Evolutionary conservation across 2,329 filamentous ascomycete genomes (phyloP), one percentile per base, ranked within the genome.

Genomic region (Paecilomyces fulvus): DNA sequence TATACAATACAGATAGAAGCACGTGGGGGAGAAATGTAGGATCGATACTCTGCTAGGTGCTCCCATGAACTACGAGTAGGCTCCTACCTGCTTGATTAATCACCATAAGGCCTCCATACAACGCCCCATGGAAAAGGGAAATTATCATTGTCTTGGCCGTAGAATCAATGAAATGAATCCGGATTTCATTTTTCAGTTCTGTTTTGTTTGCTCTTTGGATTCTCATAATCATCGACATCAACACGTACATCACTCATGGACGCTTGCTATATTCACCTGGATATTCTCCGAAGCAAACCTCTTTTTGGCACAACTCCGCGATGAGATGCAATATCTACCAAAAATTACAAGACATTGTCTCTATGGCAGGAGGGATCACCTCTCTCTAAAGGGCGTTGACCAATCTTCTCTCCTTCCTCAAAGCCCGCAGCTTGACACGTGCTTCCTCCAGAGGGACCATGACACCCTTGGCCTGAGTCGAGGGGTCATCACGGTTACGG

Each of bases 401-500:
- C 56, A 79, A 63, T 55, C 72, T 68, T 51, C 76, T 71, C 63
- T 77, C 73, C 65, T 79, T 78, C 37, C 75, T 71, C 58, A 79
- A 62, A 56, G 68, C 69, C 43, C 63, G 65, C 54, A 87, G 70
- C 72, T 83, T 82, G 64, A 72, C 68, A 20, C 85, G 73, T 14
- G 79, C 83, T 65, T 82, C 81, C 49, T 84, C 80, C 2, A 87
- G 72, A 11, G 82, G 81, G 31, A 87, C 72, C 66, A 86, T 76
- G 61, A 84, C 78, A 28, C 83, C 83, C 74, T 82, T 78, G 61
- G 82, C 79, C 70, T 86, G 84, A 9, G 81, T 84, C 48, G 77
- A 75, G 17, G 80, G 81, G 62, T 85, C 81, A 64, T 87, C 84
- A 53, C 84, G 75, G 69, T 86, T 86, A 48, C 84, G 77, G 63